These are phyloP conservation scores for maize (Zea mays) DNA, from an alignment of 176 grass and related monocot species.

Conservation along the genomic window DNA sequence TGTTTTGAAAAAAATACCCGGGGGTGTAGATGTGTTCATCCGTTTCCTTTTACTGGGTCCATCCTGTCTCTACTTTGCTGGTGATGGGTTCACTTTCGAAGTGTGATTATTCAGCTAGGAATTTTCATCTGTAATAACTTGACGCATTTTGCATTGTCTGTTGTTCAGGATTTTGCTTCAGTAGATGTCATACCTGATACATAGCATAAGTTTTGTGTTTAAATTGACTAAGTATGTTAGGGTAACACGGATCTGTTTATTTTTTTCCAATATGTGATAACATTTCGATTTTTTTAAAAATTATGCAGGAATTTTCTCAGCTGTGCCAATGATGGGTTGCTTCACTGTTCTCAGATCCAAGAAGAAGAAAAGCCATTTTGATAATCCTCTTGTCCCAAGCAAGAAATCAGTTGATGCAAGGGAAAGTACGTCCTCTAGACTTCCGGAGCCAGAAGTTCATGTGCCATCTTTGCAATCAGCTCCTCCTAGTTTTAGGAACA, in stretches of 20 bases:
- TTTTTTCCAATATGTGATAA: constrained; percentile 32
- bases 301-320: constrained; percentile 25
- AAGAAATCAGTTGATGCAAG: constrained; percentile 46
- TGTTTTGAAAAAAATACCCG: no score
- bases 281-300: not conserved
- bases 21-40: no score
- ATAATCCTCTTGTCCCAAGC: constrained; percentile 32
- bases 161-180: constrained; percentile 32
- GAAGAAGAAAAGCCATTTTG: constrained; percentile 62
- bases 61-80: not conserved
- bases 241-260: constrained; percentile 4
- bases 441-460: constrained; percentile 75
- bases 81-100: not conserved
- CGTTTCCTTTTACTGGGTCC: not conserved
- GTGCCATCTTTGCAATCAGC: constrained; percentile 86
- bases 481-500: constrained; percentile 89
- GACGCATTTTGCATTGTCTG: not conserved
- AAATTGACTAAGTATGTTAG: constrained; percentile 4
- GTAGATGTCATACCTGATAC: not conserved
- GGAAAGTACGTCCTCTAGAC: constrained; percentile 58
- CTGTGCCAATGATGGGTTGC: constrained; percentile 73
- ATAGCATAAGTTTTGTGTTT: constrained; percentile 27
- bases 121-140: constrained; percentile 21
- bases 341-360: constrained; percentile 78
- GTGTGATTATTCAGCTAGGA: constrained; percentile 10